Conservation (phyloP, 257 asterid genomes). For the Plectranthus barbatus region DNA sequence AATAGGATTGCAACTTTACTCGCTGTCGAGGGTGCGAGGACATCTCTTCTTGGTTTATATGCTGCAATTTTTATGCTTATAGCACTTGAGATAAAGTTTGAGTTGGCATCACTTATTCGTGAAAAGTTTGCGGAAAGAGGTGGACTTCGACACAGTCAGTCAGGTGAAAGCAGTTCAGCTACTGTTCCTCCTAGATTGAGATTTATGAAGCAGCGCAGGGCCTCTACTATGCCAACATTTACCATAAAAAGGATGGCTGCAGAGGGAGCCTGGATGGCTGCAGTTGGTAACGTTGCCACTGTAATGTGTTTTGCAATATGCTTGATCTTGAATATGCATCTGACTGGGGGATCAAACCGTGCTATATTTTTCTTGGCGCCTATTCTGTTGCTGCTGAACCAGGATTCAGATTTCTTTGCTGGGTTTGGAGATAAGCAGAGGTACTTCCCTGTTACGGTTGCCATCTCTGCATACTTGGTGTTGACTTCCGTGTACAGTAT, state of each 20-base stretch:
- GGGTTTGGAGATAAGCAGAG: slow-evolving; percentile 97
- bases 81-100: slow-evolving; percentile 97
- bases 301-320: slow-evolving; percentile 86
- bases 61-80: slow-evolving; percentile 94
- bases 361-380: slow-evolving; percentile 97
- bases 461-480: slow-evolving; percentile 61
- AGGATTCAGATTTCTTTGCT: slow-evolving; percentile 88
- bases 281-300: slow-evolving; percentile 96
- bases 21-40: slow-evolving; percentile 95
- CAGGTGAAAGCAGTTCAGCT: slow-evolving; percentile 62
- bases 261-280: slow-evolving; percentile 99
- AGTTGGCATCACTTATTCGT: slow-evolving; percentile 78
- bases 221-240: slow-evolving; percentile 61
- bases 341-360: slow-evolving; percentile 87
- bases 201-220: slow-evolving; percentile 91
- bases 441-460: slow-evolving; percentile 84
- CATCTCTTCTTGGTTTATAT: slow-evolving; percentile 86
- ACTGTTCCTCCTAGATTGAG: slow-evolving; percentile 74
- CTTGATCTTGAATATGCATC: slow-evolving; percentile 72
- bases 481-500: slow-evolving; percentile 60
- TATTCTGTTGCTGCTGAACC: slow-evolving; percentile 74
- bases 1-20: slow-evolving; percentile 63
- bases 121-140: slow-evolving; percentile 63
- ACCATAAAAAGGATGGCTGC: slow-evolving; percentile 75
- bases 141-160: slow-evolving; percentile 62